Percentiles rank a stretch among this genome's conserved stretches.
Evolutionary conservation across 2,329 filamentous ascomycete genomes (phyloP).

Genomic region (Penicillium expansum): DNA sequence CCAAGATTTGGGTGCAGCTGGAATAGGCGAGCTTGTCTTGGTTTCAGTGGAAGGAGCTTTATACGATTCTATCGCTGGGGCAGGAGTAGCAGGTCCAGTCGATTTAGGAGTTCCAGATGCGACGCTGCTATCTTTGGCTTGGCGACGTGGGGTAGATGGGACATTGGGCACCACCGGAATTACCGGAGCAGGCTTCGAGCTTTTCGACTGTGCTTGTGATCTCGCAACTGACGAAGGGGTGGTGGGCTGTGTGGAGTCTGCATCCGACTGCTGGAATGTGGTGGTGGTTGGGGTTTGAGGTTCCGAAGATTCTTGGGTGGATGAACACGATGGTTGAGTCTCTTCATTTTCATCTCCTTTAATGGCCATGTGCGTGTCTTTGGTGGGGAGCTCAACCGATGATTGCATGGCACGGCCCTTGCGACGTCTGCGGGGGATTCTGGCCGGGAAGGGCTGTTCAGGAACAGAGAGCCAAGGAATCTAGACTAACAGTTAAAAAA

Average conservation of each 20-base stretch:
- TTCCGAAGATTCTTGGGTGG: conserved; percentile 37
- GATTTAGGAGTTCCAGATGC: conserved; percentile 39
- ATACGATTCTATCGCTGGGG: conserved; percentile 1
- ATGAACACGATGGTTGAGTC: conserved; percentile 17
- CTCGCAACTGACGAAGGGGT: conserved; percentile 54
- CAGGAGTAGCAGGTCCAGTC: conserved; percentile 10
- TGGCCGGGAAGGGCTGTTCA: conserved; percentile 54
- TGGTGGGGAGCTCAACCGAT: conserved; percentile 53
- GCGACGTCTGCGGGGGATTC: conserved; percentile 49
- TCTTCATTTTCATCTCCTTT: conserved; percentile 23
- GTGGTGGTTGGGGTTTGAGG: conserved; percentile 59
- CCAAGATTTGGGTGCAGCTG: conserved; percentile 63
- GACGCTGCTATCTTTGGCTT: conserved; percentile 36
- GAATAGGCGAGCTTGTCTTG: conserved; percentile 41
- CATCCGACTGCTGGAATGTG: conserved; percentile 58
- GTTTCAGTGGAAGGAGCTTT: conserved; percentile 14
- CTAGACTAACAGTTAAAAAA: conserved; percentile 31
- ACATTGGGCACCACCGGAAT: conserved; percentile 45
- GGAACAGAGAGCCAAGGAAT: conserved; percentile 61
- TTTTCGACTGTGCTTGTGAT: conserved; percentile 31
- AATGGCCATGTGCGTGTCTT: conserved; percentile 33
- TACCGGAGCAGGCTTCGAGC: conserved; percentile 44
- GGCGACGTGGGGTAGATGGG: conserved; percentile 35
- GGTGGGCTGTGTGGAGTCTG: conserved; percentile 54
- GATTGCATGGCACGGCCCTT: conserved; percentile 37